Evolutionary conservation across 768 basidiomycete species (phyloP).

Genomic region (Xerocomus brunneocitrinus): DNA sequence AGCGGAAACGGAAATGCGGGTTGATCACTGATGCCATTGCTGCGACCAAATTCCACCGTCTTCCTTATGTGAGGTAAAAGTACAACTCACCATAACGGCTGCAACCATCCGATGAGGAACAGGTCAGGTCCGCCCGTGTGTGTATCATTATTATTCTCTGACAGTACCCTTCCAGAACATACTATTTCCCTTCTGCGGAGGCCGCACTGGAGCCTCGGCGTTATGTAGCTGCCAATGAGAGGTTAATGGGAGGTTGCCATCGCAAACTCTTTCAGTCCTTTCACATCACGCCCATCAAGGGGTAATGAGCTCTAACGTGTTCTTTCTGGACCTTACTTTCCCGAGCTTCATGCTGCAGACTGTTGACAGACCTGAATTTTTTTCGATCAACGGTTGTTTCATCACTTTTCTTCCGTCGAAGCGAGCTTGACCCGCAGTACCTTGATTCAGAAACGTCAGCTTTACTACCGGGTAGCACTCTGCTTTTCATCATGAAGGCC

Average conservation of each 20-base stretch:
- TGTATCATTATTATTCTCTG: not conserved
- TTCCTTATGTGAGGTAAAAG: not conserved
- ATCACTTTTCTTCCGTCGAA: not conserved
- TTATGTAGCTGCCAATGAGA: not conserved
- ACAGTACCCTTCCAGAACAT: not conserved
- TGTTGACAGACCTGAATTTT: not conserved
- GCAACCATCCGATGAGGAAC: not conserved
- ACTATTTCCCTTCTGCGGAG: not conserved
- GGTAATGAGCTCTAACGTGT: not conserved
- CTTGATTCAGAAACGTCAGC: not conserved
- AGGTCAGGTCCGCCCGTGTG: conserved; percentile 3
- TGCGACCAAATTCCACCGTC: not conserved
- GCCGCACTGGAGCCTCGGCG: not conserved
- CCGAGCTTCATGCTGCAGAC: not conserved
- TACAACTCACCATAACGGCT: not conserved
- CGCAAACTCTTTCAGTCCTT: not conserved
- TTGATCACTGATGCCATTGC: not conserved
- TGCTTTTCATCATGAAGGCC: not conserved
- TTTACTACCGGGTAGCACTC: not conserved
- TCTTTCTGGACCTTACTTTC: not conserved
- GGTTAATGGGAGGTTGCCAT: not conserved
- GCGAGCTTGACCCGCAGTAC: not conserved
- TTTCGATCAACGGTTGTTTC: not conserved
- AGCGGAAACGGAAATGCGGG: not conserved
- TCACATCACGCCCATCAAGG: not conserved